A percentile compares a stretch with the other conserved stretches of the same genome.
These are phyloP conservation scores for button mushroom (Agaricus bisporus) DNA, from an alignment of 768 basidiomycete species.

Conservation along the genomic window DNA sequence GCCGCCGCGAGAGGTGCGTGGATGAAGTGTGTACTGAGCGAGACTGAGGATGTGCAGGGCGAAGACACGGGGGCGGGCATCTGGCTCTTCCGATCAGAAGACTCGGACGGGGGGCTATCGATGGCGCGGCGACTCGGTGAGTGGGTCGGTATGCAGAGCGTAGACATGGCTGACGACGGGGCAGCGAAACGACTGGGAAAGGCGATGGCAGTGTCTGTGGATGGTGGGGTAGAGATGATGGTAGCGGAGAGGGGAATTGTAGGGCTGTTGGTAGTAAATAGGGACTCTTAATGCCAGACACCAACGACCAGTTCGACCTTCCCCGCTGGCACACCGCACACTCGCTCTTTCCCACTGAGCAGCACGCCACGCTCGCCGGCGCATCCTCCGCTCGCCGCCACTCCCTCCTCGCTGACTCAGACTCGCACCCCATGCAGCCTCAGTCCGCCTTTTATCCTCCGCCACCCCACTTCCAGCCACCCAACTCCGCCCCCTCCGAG, in stretches of 20 bases:
- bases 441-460: constrained; percentile 49
- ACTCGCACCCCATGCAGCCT: constrained; percentile 33
- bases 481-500: constrained; percentile 33
- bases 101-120: constrained; percentile 56
- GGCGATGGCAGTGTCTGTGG: constrained; percentile 71
- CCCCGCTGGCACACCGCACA: constrained; percentile 57
- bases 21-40: constrained; percentile 5
- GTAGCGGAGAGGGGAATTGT: constrained; percentile 61
- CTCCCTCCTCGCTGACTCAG: constrained; percentile 34
- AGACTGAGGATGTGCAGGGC: constrained; percentile 17
- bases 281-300: constrained; percentile 49
- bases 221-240: constrained; percentile 34
- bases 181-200: constrained; percentile 59
- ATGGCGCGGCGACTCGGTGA: constrained; percentile 82
- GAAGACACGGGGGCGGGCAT: constrained; percentile 44
- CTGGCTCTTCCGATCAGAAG: constrained; percentile 54
- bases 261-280: constrained; percentile 26
- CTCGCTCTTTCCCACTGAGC: constrained; percentile 31
- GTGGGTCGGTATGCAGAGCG: constrained; percentile 14
- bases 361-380: constrained; percentile 44
- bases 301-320: constrained; percentile 83
- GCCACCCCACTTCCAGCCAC: too few relatives aligned
- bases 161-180: constrained; percentile 12
- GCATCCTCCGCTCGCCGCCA: constrained; percentile 46
- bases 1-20: constrained; percentile 43